Percentiles rank a stretch among this genome's conserved stretches.
Conservation (phyloP, 257 asterid genomes). For the Capsicum baccatum region DNA sequence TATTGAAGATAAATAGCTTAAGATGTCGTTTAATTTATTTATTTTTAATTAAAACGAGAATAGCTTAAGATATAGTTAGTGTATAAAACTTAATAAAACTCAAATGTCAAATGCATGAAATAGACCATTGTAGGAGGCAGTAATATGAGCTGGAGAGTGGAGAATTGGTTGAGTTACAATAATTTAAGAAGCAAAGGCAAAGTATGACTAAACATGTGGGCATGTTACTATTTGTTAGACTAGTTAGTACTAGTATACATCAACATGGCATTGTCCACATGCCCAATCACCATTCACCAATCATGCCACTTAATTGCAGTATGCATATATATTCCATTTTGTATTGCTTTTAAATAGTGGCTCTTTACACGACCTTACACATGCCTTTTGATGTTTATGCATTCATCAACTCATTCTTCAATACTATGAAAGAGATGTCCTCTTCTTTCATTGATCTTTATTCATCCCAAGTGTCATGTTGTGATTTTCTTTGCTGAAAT, state of each 20-base stretch:
- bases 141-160: background rate
- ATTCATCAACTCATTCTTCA: background rate
- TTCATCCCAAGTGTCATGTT: background rate
- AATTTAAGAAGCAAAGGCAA: background rate
- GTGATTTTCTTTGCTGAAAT: background rate
- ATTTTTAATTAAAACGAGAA: too few species aligned
- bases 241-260: background rate
- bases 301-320: background rate
- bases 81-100: background rate
- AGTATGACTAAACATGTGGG: conserved; percentile 23
- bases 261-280: conserved; percentile 24
- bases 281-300: background rate
- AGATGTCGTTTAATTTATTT: too few species aligned
- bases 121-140: background rate
- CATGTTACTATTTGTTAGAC: conserved; percentile 13
- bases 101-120: background rate
- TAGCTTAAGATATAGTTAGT: too few species aligned
- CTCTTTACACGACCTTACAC: background rate
- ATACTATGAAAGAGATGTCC: background rate
- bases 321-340: background rate
- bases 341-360: background rate
- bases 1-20: too few species aligned
- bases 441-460: background rate
- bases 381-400: conserved; percentile 7
- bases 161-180: conserved; percentile 10